phyloP scores from a whole-genome alignment of 306 rosid species.

The Carpinus viminea region DNA sequence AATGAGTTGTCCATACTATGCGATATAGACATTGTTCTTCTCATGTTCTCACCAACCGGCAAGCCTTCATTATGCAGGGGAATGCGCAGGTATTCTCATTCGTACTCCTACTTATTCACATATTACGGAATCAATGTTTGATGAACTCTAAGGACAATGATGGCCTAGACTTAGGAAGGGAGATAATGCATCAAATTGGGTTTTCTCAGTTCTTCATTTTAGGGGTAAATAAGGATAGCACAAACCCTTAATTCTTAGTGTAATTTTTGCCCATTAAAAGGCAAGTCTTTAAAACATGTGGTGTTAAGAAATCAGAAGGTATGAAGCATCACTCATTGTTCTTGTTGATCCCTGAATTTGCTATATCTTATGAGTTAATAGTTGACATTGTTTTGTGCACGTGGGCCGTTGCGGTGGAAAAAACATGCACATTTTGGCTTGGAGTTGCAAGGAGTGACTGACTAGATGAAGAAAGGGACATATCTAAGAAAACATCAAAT shows the following conservation, averaged over 20 bases:
- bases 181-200: background rate
- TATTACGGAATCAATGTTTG: background rate
- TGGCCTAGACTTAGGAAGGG: background rate
- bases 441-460: too few species aligned
- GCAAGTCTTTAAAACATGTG: background rate
- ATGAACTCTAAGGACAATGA: background rate
- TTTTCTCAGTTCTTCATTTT: background rate
- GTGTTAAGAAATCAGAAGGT: background rate
- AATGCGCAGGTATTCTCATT: conserved; percentile 51
- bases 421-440: too few species aligned
- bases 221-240: background rate
- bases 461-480: background rate
- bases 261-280: background rate
- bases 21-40: conserved; percentile 86
- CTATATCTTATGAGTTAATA: background rate
- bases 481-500: background rate
- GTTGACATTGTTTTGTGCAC: too few species aligned
- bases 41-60: conserved; percentile 92
- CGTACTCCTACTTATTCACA: background rate
- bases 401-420: too few species aligned
- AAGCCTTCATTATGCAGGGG: conserved; percentile 81
- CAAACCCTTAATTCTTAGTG: background rate
- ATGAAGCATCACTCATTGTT: background rate
- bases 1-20: conserved; percentile 80
- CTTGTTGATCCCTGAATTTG: background rate